Base-by-base conservation (phyloP, 1,284 basidiomycete genomes). In the Cryptococcus floricola region DNA sequence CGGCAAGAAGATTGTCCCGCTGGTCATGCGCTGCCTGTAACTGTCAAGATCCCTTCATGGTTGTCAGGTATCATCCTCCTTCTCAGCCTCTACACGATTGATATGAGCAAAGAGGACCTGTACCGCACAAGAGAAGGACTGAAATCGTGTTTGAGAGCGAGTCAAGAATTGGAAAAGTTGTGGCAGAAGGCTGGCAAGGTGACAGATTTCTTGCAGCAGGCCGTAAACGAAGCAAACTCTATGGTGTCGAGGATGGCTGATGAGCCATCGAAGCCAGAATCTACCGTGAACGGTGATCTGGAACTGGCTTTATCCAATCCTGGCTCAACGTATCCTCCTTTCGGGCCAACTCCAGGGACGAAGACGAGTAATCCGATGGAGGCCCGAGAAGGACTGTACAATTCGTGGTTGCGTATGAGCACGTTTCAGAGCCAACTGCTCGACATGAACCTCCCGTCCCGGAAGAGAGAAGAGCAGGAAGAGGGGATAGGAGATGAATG, bases 51-150 rank as follows among this genome's bases (percentile, higher is more conserved):
- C 4, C 71, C 80, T 18, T 78, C 83, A 1, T 87, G 87, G 69
- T 84, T 84, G 0, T 80, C 85, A 0, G 85, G 82, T 0, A 81
- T 88, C 53, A 83, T 89, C 18, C 78, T 89, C 5, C 74, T 90
- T 50, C 78, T 90, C 60, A 86, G 84, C 62, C 84, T 89, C 18
- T 90, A 88, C 83, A 84, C 85, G 13, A 84, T 83, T 16, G 80
- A 82, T 49, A 81, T 82, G 16, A 83, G 84, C 1, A 71, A 81
- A 19, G 76, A 78, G 10, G 84, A 87, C 57, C 78, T 82, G 0
- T 80, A 80, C 48, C 82, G 83, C 61, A 84, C 87, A 63, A 83
- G 88, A 79, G 78, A 78, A 46, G 87, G 89, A 63, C 85, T 90
- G 27, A 79, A 84, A 60, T 85, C 84, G 63, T 87, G 87, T 65